Base-by-base conservation (phyloP, 352 stramenopile species). In the Elongisporangium undulatum region DNA sequence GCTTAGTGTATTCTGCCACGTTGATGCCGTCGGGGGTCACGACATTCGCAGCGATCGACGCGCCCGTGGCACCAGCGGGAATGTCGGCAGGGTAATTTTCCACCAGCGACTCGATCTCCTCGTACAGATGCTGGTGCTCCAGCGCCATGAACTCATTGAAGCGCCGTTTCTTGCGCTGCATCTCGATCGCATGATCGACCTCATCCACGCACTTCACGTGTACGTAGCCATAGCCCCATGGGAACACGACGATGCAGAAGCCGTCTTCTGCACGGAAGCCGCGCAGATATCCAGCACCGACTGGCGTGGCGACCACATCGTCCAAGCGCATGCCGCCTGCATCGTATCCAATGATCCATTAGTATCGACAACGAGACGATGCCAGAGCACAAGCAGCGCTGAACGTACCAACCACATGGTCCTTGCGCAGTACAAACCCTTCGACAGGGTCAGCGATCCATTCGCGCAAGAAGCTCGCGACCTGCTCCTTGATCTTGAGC, bases 171-270 rank as follows among this genome's bases (percentile, higher is more conserved):
- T 77, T 74, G 5, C 71, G 59, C 39, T 80, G 58, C 16, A 68
- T 70, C 3, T 63, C 56, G 51, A 80, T 59, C 19, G 71, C 71
- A 34, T 69, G 51, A 1, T 78, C 62, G 24, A 82, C 63, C 50
- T 74, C 74, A 59, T 85, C 66, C 19, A 92, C 71, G 8, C 79
- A 62, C n/a, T 66, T 72, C 20, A 82, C 54, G 49, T 87, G 80
- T 26, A 94, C 65, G 63, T 86, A 91, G 21, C 80, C 85, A 22
- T 92, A 73, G 1, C 82, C 85, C 79, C 80, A 94, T 7, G 84
- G 80, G 62, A 77, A 94, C 48, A 90, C 39, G 4, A 94, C 67
- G 24, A 84, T 77, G 59, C 79, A 94, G 58, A 89, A 84, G 34
- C 64, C 51, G 58, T 94, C 80, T 0, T 82, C 66, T 1, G 23